Percentiles rank a stretch among this genome's conserved stretches.
These are phyloP conservation scores for Avena sativa DNA, from an alignment of 176 grass and related monocot species.

Conservation along the genomic window DNA sequence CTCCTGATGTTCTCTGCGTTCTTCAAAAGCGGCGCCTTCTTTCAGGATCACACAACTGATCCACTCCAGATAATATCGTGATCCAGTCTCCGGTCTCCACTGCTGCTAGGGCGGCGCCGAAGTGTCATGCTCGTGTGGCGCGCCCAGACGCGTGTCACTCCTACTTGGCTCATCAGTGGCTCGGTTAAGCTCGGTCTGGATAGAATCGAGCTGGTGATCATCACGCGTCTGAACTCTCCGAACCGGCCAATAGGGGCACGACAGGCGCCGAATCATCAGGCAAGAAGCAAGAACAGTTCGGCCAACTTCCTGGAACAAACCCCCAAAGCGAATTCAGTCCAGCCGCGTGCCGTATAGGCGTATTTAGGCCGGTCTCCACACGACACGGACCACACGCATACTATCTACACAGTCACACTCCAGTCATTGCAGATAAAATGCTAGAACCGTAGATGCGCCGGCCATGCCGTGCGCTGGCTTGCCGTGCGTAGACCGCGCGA, in stretches of 20 bases:
- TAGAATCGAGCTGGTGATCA: background rate
- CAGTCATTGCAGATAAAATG: constrained; percentile 13
- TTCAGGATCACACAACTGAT: constrained; percentile 3
- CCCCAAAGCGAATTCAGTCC: background rate
- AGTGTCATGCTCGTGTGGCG: constrained; percentile 8
- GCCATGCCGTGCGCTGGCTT: background rate
- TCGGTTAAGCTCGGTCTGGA: constrained; percentile 1
- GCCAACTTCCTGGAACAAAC: constrained; percentile 21
- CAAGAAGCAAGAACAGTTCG: constrained; percentile 32
- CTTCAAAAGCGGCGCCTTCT: constrained; percentile 28
- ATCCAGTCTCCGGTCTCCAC: background rate
- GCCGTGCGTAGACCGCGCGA: background rate
- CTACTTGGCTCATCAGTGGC: background rate
- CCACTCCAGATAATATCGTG: constrained; percentile 31
- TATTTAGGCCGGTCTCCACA: background rate
- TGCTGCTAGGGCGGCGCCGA: background rate
- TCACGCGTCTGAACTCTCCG: background rate
- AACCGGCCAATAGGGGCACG: background rate
- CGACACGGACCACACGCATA: background rate
- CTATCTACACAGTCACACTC: background rate
- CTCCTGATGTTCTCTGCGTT: background rate
- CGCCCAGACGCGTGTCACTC: background rate
- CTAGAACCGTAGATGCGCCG: constrained; percentile 12
- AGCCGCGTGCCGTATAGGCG: constrained; percentile 29
- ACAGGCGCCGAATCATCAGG: background rate